Conservation (phyloP, 1,284 basidiomycete species). For the Mycena sp. region DNA sequence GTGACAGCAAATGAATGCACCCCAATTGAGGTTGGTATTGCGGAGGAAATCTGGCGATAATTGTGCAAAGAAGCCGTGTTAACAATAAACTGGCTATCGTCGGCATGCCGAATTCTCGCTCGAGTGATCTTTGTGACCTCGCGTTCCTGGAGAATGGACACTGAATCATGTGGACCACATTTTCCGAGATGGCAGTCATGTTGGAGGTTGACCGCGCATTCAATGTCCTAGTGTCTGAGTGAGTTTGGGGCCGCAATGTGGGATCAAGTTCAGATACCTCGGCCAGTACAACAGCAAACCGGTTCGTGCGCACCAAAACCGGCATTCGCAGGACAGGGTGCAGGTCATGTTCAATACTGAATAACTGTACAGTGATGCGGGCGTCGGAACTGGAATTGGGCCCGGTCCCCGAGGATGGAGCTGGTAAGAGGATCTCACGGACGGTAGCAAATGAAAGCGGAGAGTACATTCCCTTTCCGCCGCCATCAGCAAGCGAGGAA, state of each 20-base stretch:
- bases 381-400: not conserved
- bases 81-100: not conserved
- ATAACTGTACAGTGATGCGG: not conserved
- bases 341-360: not conserved
- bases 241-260: no score
- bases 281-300: not conserved
- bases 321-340: not conserved
- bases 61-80: not conserved
- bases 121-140: not conserved
- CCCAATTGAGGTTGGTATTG: no score
- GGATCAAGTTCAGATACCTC: not conserved
- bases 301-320: not conserved
- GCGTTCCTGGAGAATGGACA: not conserved
- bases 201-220: not conserved
- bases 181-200: not conserved
- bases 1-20: no score
- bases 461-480: no score
- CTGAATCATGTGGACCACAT: not conserved
- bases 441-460: not conserved
- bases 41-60: no score
- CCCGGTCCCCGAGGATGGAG: no score
- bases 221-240: not conserved
- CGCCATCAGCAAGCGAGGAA: no score
- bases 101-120: not conserved
- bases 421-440: not conserved